Percentiles rank a stretch among this genome's conserved stretches.
Conservation (phyloP, 2,329 filamentous ascomycete genomes). For the Alternaria brassicae region DNA sequence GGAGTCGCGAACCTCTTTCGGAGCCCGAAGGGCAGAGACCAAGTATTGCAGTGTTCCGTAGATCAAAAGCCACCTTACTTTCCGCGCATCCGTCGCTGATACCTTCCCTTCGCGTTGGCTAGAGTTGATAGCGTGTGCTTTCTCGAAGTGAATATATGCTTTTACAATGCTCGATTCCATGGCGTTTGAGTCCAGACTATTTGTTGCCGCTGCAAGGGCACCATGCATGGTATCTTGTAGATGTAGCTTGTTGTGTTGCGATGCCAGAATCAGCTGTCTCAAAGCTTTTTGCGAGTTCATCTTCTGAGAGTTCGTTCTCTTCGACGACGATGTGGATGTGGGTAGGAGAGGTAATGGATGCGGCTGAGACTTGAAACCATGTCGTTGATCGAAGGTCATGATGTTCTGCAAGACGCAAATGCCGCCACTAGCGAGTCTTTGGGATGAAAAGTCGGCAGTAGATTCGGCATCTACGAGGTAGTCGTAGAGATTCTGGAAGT, state of each 20-base stretch:
- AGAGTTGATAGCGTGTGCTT: constrained; percentile 59
- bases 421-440: constrained; percentile 67
- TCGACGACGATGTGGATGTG: constrained; percentile 34
- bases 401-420: constrained; percentile 75
- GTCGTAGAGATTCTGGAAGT: constrained; percentile 75
- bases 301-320: constrained; percentile 41
- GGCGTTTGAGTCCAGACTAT: constrained; percentile 48
- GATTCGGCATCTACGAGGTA: constrained; percentile 71
- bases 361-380: constrained; percentile 65
- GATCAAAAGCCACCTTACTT: constrained; percentile 78
- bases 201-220: constrained; percentile 61
- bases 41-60: constrained; percentile 79
- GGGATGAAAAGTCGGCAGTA: constrained; percentile 58
- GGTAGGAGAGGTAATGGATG: constrained; percentile 75
- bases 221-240: constrained; percentile 60
- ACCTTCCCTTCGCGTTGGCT: constrained; percentile 65
- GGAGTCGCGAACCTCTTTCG: constrained; percentile 66
- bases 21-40: constrained; percentile 66
- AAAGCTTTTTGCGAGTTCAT: constrained; percentile 45
- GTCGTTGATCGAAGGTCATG: constrained; percentile 68
- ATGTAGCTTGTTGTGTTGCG: constrained; percentile 55
- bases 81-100: constrained; percentile 71
- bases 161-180: constrained; percentile 63
- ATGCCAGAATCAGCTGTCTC: constrained; percentile 45
- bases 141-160: constrained; percentile 75